Evolutionary conservation across 148 eudicot genomes (phyloP), one percentile per base, ranked within the genome.

Genomic region (Arbutus unedo): DNA sequence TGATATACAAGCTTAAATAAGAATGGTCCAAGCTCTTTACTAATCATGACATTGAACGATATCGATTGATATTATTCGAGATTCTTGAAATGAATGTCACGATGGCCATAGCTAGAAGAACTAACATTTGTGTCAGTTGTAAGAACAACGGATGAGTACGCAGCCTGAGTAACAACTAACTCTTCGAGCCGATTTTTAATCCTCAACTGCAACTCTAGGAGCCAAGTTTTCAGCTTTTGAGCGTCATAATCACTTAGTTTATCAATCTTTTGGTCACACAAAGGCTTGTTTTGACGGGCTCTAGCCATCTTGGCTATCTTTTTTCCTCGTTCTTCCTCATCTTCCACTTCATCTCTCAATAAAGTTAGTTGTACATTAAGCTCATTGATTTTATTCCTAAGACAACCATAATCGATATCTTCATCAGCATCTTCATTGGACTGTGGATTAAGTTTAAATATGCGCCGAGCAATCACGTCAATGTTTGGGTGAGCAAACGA

Each of bases 401-500:
- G 74, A 41, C 10, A 25, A 41, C 72, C 64, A 41, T 31, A 31
- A 31, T 83, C 64, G 0, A 81, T 23, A 0, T 74, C 8, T 25
- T 41, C 54, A 62, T 8, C 38, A n/a, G 60, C 19, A 3, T 50
- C 59, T 7, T 44, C 7, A 11, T 19, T 48, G 5, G 72, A 10
- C 13, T 55, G 48, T 4, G 82, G 54, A 8, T 59, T n/a, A 4
- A 5, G 2, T 4, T 31, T 19, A 3, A 56, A 74, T n/a, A 73
- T 68, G 1, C 73, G 78, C 8, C 23, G 53, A 0, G 64, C 50
- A 7, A 88, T 15, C 5, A 74, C 57, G 48, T 83, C 80, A 0
- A 88, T 57, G 76, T 64, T 64, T 4, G 90, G 88, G 9, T 82
- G 47, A 18, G 88, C 85, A 14, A 45, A 88, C 0, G 88, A 21